These are phyloP conservation scores for Colletotrichum sp. DNA, from an alignment of 2,329 filamentous ascomycete genomes.

Conservation along the genomic window DNA sequence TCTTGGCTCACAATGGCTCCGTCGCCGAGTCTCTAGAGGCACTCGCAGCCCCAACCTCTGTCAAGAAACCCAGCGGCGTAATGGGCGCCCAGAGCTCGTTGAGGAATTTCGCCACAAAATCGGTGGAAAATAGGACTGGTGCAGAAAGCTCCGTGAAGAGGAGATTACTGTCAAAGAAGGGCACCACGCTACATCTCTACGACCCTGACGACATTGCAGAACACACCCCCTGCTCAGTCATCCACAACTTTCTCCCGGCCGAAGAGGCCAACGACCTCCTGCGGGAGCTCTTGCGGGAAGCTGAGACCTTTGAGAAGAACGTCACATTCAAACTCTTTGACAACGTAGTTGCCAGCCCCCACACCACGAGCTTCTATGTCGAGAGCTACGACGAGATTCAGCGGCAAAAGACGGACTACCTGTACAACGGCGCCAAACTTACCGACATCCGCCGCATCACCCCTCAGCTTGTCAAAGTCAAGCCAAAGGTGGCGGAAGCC, in stretches of 20 bases:
- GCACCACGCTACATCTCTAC: slow-evolving; percentile 83
- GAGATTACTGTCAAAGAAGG: slow-evolving; percentile 72
- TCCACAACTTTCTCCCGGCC: slow-evolving; percentile 85
- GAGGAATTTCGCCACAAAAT: slow-evolving; percentile 48
- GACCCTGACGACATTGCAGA: slow-evolving; percentile 80
- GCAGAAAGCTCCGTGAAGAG: slow-evolving; percentile 40
- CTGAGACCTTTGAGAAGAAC: slow-evolving; percentile 67
- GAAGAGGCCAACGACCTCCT: slow-evolving; percentile 77
- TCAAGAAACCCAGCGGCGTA: slow-evolving; percentile 38
- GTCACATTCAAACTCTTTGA: slow-evolving; percentile 88
- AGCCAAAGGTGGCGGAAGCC: slow-evolving; percentile 70
- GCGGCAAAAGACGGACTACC: slow-evolving; percentile 78
- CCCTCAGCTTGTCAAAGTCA: slow-evolving; percentile 74
- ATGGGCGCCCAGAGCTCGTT: slow-evolving; percentile 70
- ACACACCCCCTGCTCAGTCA: slow-evolving; percentile 88
- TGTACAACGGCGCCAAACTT: slow-evolving; percentile 82
- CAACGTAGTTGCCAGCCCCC: slow-evolving; percentile 82
- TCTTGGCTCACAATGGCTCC: slow-evolving; percentile 79
- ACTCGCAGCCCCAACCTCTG: slow-evolving; percentile 43
- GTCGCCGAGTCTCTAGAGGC: slow-evolving; percentile 68
- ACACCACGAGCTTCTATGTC: slow-evolving; percentile 85
- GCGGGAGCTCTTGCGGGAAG: slow-evolving; percentile 76
- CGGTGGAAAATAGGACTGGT: neutral
- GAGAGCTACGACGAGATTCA: slow-evolving; percentile 73
- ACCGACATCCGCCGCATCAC: slow-evolving; percentile 79